Evolutionary conservation across 202 grass and related monocot species (phyloP).

Genomic region (Panicum virgatum): DNA sequence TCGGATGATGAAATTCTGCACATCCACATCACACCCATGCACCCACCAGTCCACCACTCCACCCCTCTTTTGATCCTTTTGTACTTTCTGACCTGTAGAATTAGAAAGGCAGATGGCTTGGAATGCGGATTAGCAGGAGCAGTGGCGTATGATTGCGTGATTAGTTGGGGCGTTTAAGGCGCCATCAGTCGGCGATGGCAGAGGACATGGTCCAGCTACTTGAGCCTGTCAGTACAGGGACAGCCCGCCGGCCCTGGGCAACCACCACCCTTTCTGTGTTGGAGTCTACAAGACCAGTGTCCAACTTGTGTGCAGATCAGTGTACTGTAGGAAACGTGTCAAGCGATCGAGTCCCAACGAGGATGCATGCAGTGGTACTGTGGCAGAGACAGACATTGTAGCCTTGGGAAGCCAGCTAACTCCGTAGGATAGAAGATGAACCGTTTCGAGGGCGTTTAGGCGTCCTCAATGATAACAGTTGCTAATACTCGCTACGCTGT

Average conservation of each 20-base stretch:
- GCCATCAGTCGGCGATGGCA: not conserved
- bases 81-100: constrained; percentile 7
- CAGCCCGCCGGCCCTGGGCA: not conserved
- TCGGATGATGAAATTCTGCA: not conserved
- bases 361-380: no score
- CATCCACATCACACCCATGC: not conserved
- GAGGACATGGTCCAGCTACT: constrained; percentile 14
- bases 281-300: not conserved
- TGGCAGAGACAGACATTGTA: no score
- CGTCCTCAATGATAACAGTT: no score
- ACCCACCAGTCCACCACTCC: no score
- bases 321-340: not conserved
- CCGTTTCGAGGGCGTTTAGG: no score
- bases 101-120: not conserved
- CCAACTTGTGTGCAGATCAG: not conserved
- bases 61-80: not conserved
- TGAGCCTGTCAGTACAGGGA: constrained; percentile 21
- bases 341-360: not conserved
- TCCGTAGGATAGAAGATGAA: no score
- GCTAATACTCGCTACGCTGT: no score
- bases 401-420: no score
- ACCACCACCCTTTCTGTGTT: not conserved
- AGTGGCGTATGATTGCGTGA: not conserved
- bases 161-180: constrained; percentile 15
- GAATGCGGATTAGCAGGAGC: not conserved